A percentile compares a stretch with the other conserved stretches of the same genome.
These are phyloP conservation scores for Luzula sylvatica DNA, from an alignment of 176 grass and related monocot species.

Conservation along the genomic window DNA sequence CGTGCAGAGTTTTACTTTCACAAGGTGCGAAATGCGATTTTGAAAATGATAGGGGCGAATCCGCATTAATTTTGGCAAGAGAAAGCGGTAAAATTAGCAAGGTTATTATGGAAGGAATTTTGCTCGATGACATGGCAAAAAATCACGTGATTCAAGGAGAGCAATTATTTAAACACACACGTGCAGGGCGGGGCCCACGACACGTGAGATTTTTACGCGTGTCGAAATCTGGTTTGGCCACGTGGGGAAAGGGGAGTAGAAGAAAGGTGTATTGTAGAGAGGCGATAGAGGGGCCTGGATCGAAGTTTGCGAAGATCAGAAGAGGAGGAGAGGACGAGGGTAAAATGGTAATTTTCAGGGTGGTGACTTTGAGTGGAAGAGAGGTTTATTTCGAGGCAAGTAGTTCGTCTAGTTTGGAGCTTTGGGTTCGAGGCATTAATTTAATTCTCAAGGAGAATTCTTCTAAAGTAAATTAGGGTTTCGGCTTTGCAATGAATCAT, in stretches of 20 bases:
- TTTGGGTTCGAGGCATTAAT: slow-evolving; percentile 59
- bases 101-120: slow-evolving; percentile 28
- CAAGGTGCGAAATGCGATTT: slow-evolving; percentile 38
- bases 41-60: slow-evolving; percentile 30
- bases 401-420: slow-evolving; percentile 19
- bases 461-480: not conserved
- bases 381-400: slow-evolving; percentile 46
- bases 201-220: slow-evolving; percentile 35
- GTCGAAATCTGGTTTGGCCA: slow-evolving; percentile 41
- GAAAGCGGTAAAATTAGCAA: slow-evolving; percentile 27
- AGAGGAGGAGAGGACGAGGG: slow-evolving; percentile 1
- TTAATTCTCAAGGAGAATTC: slow-evolving; percentile 24
- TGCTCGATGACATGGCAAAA: slow-evolving; percentile 35
- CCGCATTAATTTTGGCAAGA: slow-evolving; percentile 36
- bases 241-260: slow-evolving; percentile 34
- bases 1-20: slow-evolving; percentile 39
- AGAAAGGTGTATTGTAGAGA: slow-evolving; percentile 50
- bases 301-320: slow-evolving; percentile 31
- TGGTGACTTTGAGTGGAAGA: slow-evolving; percentile 33
- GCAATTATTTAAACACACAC: slow-evolving; percentile 44
- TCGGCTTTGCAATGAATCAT: not conserved
- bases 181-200: slow-evolving; percentile 28
- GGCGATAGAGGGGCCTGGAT: slow-evolving; percentile 34
- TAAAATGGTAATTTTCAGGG: slow-evolving; percentile 31
- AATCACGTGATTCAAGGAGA: slow-evolving; percentile 35